phyloP scores from a whole-genome alignment of 495 filamentous ascomycete species.

The Penicillium bialowiezense region DNA sequence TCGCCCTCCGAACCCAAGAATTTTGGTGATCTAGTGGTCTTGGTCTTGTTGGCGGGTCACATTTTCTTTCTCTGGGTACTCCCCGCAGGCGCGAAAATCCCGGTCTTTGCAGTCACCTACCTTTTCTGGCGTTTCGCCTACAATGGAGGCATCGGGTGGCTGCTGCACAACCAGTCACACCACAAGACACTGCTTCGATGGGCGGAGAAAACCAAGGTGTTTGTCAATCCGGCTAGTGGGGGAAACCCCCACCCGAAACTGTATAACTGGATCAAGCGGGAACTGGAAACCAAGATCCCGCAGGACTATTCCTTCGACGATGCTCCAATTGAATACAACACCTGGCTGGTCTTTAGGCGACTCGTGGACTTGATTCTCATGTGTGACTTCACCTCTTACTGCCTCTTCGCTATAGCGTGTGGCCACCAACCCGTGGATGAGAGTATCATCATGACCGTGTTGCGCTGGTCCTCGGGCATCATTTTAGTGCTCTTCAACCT shows the following conservation, averaged over 20 bases:
- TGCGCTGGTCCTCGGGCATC: slow-evolving; percentile 80
- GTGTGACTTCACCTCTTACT: slow-evolving; percentile 97
- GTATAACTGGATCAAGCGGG: slow-evolving; percentile 77
- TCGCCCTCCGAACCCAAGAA: slow-evolving; percentile 97
- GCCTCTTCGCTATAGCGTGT: slow-evolving; percentile 90
- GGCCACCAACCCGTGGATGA: slow-evolving; percentile 70
- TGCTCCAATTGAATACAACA: slow-evolving; percentile 96
- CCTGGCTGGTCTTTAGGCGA: slow-evolving; percentile 93
- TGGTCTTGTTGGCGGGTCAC: slow-evolving; percentile 75
- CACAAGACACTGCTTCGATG: slow-evolving; percentile 81
- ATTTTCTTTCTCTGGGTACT: slow-evolving; percentile 69
- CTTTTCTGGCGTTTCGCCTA: slow-evolving; percentile 91
- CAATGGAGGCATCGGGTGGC: slow-evolving; percentile 89
- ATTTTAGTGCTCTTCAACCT: slow-evolving; percentile 89
- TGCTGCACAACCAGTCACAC: slow-evolving; percentile 86
- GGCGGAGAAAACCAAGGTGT: slow-evolving; percentile 81
- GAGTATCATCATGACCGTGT: slow-evolving; percentile 59
- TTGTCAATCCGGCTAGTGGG: slow-evolving; percentile 76
- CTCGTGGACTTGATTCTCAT: slow-evolving; percentile 95
- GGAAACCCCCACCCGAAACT: slow-evolving; percentile 77
- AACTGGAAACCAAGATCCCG: slow-evolving; percentile 92
- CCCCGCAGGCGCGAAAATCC: slow-evolving; percentile 62
- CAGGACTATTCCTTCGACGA: slow-evolving; percentile 90
- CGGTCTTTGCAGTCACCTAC: slow-evolving; percentile 76
- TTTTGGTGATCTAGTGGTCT: slow-evolving; percentile 74